phyloP scores from a whole-genome alignment of 225 moss, liverwort and hornwort genomes.

The Bryum argenteum region DNA sequence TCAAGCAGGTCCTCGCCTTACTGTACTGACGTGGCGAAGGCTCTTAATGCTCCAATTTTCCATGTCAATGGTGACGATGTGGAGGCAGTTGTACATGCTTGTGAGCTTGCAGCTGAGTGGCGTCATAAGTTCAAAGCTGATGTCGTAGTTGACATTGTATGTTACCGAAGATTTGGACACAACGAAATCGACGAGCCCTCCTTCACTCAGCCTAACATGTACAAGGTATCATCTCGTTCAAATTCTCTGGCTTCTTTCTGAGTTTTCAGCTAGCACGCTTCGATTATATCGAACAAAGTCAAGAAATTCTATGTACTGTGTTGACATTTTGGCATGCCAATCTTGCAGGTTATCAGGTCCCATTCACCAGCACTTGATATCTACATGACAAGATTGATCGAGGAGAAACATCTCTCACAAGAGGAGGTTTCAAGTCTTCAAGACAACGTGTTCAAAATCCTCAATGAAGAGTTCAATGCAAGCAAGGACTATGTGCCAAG shows the following conservation, averaged over 20 bases:
- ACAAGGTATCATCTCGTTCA: conserved; percentile 55
- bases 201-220: conserved; percentile 99
- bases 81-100: conserved; percentile 94
- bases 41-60: conserved; percentile 93
- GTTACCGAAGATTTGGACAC: conserved; percentile 96
- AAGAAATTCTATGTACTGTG: neutral
- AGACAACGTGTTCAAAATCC: conserved; percentile 70
- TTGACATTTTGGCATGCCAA: conserved; percentile 12
- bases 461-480: conserved; percentile 87
- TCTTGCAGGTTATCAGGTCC: conserved; percentile 74
- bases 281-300: neutral
- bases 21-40: conserved; percentile 98
- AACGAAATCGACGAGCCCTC: conserved; percentile 98
- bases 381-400: conserved; percentile 74
- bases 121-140: conserved; percentile 89
- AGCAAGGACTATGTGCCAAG: conserved; percentile 93
- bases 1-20: conserved; percentile 94
- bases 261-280: too few species aligned
- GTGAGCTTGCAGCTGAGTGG: conserved; percentile 96
- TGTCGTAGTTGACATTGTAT: conserved; percentile 93
- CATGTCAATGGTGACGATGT: conserved; percentile 99
- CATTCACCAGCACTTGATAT: conserved; percentile 86
- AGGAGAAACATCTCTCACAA: conserved; percentile 67
- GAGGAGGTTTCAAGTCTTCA: conserved; percentile 73
- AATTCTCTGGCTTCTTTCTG: neutral